Evolutionary conservation across 208 protist genomes (phyloP).

Genomic region (Leishmania amazonensis): DNA sequence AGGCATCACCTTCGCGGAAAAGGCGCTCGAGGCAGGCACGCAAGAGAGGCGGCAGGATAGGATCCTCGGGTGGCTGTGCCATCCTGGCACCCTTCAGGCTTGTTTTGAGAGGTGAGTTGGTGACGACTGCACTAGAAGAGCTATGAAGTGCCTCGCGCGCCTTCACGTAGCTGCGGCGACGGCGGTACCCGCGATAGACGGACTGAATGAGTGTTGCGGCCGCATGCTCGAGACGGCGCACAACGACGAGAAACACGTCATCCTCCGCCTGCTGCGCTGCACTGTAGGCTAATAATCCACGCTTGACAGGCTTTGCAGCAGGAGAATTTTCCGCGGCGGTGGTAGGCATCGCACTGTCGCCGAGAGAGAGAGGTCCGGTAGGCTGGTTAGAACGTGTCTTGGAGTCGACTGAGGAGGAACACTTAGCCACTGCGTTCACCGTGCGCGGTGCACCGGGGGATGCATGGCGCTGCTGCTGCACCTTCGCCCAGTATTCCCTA

Average conservation of each 20-base stretch:
- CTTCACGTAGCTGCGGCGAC: constrained; percentile 41
- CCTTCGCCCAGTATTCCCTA: constrained; percentile 65
- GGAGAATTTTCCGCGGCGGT: not conserved
- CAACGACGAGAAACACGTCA: constrained; percentile 60
- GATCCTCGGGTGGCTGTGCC: too few relatives aligned
- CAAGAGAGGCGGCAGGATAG: constrained; percentile 7
- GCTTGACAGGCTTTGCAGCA: constrained; percentile 22
- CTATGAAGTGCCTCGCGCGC: constrained; percentile 12
- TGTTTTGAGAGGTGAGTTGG: not conserved
- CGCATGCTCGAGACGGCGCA: constrained; percentile 39
- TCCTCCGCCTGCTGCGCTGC: constrained; percentile 64
- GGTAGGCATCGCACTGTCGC: not conserved
- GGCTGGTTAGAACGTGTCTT: not conserved
- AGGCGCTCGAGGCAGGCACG: constrained; percentile 17
- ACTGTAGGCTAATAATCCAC: constrained; percentile 20
- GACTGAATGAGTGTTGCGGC: constrained; percentile 78
- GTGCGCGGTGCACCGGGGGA: not conserved
- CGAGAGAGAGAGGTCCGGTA: too few relatives aligned
- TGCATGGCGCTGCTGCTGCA: constrained; percentile 34
- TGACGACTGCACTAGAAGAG: constrained; percentile 19
- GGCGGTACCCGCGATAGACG: constrained; percentile 47
- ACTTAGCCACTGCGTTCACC: not conserved
- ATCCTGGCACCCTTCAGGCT: not conserved
- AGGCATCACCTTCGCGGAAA: constrained; percentile 10
- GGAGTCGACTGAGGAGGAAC: not conserved